These are phyloP conservation scores for Cucumis hystrix DNA, from an alignment of 306 rosid species.

Conservation along the genomic window DNA sequence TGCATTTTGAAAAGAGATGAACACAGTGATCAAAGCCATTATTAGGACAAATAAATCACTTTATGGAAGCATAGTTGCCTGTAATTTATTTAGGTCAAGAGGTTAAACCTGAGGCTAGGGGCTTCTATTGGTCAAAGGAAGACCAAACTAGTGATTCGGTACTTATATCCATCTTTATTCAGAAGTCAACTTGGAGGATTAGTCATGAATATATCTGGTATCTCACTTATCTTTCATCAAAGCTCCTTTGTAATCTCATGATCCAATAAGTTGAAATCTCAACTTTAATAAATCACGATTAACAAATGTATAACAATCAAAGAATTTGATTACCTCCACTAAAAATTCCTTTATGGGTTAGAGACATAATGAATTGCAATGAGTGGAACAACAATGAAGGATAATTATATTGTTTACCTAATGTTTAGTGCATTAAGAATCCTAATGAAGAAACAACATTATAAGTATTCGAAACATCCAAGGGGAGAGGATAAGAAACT, in stretches of 20 bases:
- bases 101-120: background rate
- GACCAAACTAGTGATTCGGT: background rate
- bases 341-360: background rate
- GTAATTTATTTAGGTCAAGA: background rate
- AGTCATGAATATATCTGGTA: background rate
- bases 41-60: background rate
- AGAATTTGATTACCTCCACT: background rate
- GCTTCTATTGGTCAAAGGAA: background rate
- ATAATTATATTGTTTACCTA: background rate
- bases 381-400: background rate
- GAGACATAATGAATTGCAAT: background rate
- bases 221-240: background rate
- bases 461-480: too few species aligned
- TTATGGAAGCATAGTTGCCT: background rate
- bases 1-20: too few species aligned
- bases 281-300: background rate
- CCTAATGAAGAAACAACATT: background rate
- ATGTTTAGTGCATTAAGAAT: background rate
- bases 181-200: background rate
- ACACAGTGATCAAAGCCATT: too few species aligned
- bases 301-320: background rate
- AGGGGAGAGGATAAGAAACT: too few species aligned
- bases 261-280: too few species aligned
- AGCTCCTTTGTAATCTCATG: background rate
- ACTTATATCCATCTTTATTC: background rate